Evolutionary conservation across 768 basidiomycete species (phyloP).

Genomic region (Tulasnella sp.): DNA sequence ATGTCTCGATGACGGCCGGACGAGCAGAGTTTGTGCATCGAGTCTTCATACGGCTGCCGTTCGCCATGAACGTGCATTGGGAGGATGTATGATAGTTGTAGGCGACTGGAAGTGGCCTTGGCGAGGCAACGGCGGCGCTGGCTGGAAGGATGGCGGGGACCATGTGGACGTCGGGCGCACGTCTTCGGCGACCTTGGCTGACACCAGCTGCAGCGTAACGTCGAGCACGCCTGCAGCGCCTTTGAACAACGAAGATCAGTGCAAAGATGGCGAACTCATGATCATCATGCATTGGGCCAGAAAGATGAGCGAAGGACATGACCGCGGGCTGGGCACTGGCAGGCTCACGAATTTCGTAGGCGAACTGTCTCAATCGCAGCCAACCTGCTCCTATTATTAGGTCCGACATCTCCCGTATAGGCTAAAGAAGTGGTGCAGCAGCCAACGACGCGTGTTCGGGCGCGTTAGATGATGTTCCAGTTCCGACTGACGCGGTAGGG

Average conservation of each 20-base stretch:
- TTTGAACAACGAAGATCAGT: not conserved
- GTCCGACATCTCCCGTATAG: not conserved
- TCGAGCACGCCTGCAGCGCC: not conserved
- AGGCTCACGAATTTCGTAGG: not conserved
- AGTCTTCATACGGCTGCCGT: not conserved
- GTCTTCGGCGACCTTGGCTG: not conserved
- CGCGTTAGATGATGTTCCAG: slow-evolving; percentile 12
- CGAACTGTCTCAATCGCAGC: not conserved
- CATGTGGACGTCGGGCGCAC: slow-evolving; percentile 12
- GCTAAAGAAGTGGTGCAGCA: not conserved
- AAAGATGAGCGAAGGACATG: not conserved
- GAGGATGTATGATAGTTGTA: not conserved
- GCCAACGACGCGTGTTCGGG: not conserved
- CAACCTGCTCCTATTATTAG: not conserved
- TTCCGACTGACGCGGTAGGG: slow-evolving; percentile 11
- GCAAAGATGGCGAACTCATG: not conserved
- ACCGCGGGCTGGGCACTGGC: not conserved
- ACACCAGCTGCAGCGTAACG: not conserved
- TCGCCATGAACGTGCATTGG: not conserved
- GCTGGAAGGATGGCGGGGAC: not conserved
- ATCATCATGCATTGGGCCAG: not conserved
- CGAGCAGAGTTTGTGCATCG: not conserved
- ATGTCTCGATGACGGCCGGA: not conserved
- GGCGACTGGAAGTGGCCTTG: not conserved
- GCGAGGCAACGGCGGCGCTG: slow-evolving; percentile 1